Percentiles rank a stretch among this genome's conserved stretches.
Evolutionary conservation across 106 monocot genomes (phyloP).

Genomic region (Ottelia alismoides): DNA sequence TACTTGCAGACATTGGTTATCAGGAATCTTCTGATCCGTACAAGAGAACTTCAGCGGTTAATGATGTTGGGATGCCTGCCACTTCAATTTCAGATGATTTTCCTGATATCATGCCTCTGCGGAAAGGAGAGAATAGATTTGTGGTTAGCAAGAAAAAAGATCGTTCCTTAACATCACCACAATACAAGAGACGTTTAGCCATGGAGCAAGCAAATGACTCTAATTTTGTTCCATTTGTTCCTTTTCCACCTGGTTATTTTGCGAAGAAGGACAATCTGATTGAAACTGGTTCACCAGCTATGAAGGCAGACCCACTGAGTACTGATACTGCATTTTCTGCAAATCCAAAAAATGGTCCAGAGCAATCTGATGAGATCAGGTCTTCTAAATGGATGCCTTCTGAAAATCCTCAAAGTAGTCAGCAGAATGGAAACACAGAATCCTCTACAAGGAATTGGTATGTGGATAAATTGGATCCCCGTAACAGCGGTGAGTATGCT

Average conservation of each 20-base stretch:
- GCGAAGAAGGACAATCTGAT: conserved; percentile 61
- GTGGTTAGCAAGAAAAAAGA: conserved; percentile 72
- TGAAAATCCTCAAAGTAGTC: conserved; percentile 2
- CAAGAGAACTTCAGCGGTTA: too few species aligned
- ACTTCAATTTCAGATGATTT: conserved; percentile 53
- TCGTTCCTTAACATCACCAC: conserved; percentile 64
- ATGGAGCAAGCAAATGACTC: conserved; percentile 66
- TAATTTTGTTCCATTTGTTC: conserved; percentile 87
- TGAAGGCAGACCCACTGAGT: conserved; percentile 2
- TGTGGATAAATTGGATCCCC: conserved; percentile 8
- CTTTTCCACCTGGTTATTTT: conserved; percentile 95
- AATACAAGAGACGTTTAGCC: conserved; percentile 71
- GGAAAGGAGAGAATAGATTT: conserved; percentile 83
- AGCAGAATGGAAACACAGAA: background rate
- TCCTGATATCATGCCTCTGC: conserved; percentile 86
- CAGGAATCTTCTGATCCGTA: too few species aligned
- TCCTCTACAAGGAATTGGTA: conserved; percentile 5
- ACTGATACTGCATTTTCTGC: conserved; percentile 9
- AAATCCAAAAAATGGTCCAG: conserved; percentile 3
- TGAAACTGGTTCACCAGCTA: conserved; percentile 14
- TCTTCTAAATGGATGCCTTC: too few species aligned
- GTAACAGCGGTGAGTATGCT: too few species aligned
- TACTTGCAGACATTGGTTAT: too few species aligned
- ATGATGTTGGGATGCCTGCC: too few species aligned
- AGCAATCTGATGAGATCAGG: conserved; percentile 1